Percentiles rank a stretch among this genome's conserved stretches.
phyloP scores from a whole-genome alignment of 768 basidiomycete species.

The Xanthoconium purpureum region DNA sequence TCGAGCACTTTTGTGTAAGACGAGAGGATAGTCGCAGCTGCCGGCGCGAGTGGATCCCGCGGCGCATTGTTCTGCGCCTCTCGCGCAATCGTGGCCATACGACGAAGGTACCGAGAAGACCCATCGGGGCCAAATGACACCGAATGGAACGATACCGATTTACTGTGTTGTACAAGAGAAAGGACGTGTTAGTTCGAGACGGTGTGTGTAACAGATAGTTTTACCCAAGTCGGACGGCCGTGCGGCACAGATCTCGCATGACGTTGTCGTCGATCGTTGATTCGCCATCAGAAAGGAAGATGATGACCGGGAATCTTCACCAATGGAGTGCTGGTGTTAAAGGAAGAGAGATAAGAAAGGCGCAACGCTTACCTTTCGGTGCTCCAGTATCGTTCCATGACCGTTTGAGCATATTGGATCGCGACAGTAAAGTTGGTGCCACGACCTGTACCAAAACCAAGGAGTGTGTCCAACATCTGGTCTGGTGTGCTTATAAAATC shows the following conservation, averaged over 20 bases:
- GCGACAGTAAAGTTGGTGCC: slow-evolving; percentile 48
- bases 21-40: slow-evolving; percentile 36
- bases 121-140: slow-evolving; percentile 49
- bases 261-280: slow-evolving; percentile 36
- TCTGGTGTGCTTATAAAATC: slow-evolving; percentile 47
- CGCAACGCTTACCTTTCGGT: slow-evolving; percentile 40
- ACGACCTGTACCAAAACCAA: slow-evolving; percentile 29
- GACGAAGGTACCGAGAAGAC: slow-evolving; percentile 31
- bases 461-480: slow-evolving; percentile 38
- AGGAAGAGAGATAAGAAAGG: background rate
- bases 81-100: slow-evolving; percentile 52
- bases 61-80: slow-evolving; percentile 46
- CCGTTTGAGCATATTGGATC: slow-evolving; percentile 30
- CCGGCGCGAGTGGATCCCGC: slow-evolving; percentile 36
- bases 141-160: slow-evolving; percentile 55
- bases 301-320: slow-evolving; percentile 28
- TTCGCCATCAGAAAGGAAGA: slow-evolving; percentile 50
- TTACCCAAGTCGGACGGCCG: slow-evolving; percentile 46
- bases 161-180: slow-evolving; percentile 30
- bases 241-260: slow-evolving; percentile 40
- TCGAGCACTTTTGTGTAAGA: slow-evolving; percentile 51
- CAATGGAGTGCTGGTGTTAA: background rate
- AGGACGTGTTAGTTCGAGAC: background rate
- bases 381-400: slow-evolving; percentile 50
- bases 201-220: accelerated